phyloP scores from a whole-genome alignment of 1,284 basidiomycete species.

The Moesziomyces sp. region DNA sequence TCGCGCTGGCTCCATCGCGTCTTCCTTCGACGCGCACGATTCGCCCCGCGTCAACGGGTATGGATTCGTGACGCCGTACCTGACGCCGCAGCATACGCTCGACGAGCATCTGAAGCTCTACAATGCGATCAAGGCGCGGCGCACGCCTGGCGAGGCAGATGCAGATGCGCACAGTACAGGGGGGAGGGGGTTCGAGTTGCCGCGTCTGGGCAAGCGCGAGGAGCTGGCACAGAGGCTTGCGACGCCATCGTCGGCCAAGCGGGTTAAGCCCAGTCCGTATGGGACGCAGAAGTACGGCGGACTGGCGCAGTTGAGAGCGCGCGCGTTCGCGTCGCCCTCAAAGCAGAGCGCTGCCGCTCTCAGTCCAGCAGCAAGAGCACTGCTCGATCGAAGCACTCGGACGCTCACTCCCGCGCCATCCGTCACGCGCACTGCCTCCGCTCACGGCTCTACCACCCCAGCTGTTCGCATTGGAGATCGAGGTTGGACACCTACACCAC shows the following conservation, averaged over 20 bases:
- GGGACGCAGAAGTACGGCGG: conserved; percentile 32
- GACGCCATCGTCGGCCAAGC: background rate
- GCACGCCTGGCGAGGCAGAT: background rate
- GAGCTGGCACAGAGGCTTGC: conserved; percentile 18
- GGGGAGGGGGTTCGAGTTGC: conserved; percentile 21
- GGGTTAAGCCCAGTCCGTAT: conserved; percentile 18
- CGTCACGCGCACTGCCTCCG: background rate
- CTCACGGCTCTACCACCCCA: background rate
- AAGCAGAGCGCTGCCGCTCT: conserved; percentile 6
- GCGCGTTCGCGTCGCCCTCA: conserved; percentile 12
- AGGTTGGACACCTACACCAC: conserved; percentile 36
- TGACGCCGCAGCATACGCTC: conserved; percentile 19
- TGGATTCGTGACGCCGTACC: conserved; percentile 53
- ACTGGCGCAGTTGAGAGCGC: background rate
- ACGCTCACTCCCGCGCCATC: background rate
- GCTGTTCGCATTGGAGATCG: conserved; percentile 2
- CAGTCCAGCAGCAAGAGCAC: conserved; percentile 31
- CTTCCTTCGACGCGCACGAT: background rate
- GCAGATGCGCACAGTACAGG: background rate
- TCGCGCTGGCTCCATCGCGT: conserved; percentile 6
- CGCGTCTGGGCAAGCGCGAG: conserved; percentile 11
- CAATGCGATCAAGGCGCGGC: conserved; percentile 19
- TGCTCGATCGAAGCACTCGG: conserved; percentile 32
- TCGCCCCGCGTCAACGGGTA: conserved; percentile 55
- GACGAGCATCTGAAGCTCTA: conserved; percentile 34